Evolutionary conservation across 352 stramenopile genomes (phyloP).

Genomic region (Phytophthora kernoviae): DNA sequence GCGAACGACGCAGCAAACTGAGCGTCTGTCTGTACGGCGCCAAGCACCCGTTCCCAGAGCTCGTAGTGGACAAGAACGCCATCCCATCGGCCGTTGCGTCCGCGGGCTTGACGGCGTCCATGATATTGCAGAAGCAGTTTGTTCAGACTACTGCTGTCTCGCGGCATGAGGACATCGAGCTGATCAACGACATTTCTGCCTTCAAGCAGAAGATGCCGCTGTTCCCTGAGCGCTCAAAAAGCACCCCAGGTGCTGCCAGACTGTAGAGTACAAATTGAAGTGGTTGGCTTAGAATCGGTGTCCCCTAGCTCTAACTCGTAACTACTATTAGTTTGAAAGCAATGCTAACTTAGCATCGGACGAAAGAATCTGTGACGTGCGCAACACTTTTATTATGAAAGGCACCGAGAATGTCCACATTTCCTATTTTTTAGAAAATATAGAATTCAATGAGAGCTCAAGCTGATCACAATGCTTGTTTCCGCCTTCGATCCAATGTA

Average conservation of each 20-base stretch:
- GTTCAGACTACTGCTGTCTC: not conserved
- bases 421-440: no score
- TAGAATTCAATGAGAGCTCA: no score
- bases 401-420: no score
- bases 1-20: conserved; percentile 51
- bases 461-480: no score
- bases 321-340: no score
- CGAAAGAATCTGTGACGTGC: no score
- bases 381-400: no score
- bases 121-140: conserved; percentile 41
- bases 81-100: conserved; percentile 5
- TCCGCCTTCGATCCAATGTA: no score
- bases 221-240: conserved; percentile 57
- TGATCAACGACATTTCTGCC: conserved; percentile 51
- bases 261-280: conserved; percentile 16
- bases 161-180: conserved; percentile 11
- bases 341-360: no score
- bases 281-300: no score
- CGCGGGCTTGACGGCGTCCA: conserved; percentile 37
- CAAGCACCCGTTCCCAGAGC: conserved; percentile 47
- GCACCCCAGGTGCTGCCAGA: conserved; percentile 10
- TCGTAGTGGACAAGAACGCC: conserved; percentile 13
- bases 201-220: conserved; percentile 77
- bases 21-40: conserved; percentile 59
- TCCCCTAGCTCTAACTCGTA: no score